These are phyloP conservation scores for Ustilago curta DNA, from an alignment of 1,284 basidiomycete species.

Conservation along the genomic window DNA sequence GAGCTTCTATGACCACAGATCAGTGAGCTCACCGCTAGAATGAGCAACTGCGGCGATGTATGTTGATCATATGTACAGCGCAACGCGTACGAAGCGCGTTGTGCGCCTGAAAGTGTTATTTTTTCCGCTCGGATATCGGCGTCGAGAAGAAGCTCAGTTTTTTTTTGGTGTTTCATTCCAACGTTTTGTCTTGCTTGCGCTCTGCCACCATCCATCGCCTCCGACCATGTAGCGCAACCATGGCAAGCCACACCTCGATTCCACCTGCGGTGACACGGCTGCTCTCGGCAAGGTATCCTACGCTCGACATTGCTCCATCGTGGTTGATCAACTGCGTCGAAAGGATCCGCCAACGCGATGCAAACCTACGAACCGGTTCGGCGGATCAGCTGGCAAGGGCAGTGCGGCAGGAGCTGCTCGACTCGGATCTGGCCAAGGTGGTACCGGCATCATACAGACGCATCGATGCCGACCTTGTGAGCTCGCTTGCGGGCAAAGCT, in stretches of 20 bases:
- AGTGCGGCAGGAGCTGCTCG: slow-evolving; percentile 41
- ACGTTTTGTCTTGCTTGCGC: slow-evolving; percentile 1
- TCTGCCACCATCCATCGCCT: slow-evolving; percentile 2
- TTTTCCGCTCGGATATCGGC: slow-evolving; percentile 13
- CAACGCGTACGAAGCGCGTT: too few relatives aligned
- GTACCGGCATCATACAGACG: slow-evolving; percentile 12
- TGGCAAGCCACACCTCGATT: slow-evolving; percentile 9
- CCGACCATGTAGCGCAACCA: slow-evolving; percentile 23
- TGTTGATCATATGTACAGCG: too few relatives aligned
- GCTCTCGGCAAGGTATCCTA: slow-evolving; percentile 43
- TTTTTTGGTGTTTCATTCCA: not conserved
- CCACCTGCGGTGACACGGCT: slow-evolving; percentile 38
- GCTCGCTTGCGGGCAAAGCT: slow-evolving; percentile 9
- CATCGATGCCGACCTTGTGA: slow-evolving; percentile 1
- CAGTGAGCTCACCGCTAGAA: too few relatives aligned
- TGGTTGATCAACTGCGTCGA: slow-evolving; percentile 34
- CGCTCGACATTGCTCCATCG: slow-evolving; percentile 20
- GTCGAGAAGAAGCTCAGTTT: slow-evolving; percentile 2
- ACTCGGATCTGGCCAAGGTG: slow-evolving; percentile 27
- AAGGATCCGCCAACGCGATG: slow-evolving; percentile 9
- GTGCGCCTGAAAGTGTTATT: too few relatives aligned
- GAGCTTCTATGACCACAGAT: too few relatives aligned
- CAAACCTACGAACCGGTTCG: not conserved
- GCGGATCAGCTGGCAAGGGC: slow-evolving; percentile 32
- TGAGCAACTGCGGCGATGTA: too few relatives aligned